Conservation (phyloP, 306 rosid genomes). For the Sindora glabra region DNA sequence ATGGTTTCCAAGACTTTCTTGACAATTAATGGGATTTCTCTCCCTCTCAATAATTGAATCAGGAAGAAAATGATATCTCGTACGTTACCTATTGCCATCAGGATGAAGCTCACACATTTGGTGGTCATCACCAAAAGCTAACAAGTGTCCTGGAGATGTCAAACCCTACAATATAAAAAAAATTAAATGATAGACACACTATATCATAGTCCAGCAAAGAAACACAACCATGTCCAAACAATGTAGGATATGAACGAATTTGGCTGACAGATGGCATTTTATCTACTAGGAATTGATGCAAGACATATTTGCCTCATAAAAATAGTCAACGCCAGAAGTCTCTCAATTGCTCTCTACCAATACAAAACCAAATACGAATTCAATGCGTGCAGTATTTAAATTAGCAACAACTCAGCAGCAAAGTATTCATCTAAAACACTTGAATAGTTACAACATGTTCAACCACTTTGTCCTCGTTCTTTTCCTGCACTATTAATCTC, state of each 20-base stretch:
- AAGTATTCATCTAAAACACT: slow-evolving; percentile 39
- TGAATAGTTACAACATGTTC: slow-evolving; percentile 84
- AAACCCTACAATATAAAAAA: slow-evolving; percentile 40
- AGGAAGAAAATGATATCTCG: neutral
- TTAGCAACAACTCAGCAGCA: neutral
- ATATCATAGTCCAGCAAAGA: neutral
- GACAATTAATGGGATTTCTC: too few species aligned
- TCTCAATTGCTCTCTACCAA: too few species aligned
- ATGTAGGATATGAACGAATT: slow-evolving; percentile 3
- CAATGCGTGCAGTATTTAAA: neutral
- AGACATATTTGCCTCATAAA: too few species aligned
- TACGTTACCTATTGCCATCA: slow-evolving; percentile 76
- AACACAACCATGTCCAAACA: neutral
- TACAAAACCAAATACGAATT: too few species aligned
- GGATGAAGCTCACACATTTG: slow-evolving; percentile 92
- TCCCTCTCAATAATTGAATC: too few species aligned
- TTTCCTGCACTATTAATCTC: slow-evolving; percentile 76
- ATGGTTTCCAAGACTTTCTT: too few species aligned
- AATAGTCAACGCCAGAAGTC: too few species aligned
- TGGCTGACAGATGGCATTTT: neutral
- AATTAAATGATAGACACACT: slow-evolving; percentile 1
- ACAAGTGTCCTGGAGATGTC: slow-evolving; percentile 62
- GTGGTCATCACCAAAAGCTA: slow-evolving; percentile 76
- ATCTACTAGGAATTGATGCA: too few species aligned
- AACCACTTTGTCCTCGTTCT: slow-evolving; percentile 50